These are phyloP conservation scores for Flaveria brownii DNA, from an alignment of 129 eudicot genomes.

Conservation along the genomic window DNA sequence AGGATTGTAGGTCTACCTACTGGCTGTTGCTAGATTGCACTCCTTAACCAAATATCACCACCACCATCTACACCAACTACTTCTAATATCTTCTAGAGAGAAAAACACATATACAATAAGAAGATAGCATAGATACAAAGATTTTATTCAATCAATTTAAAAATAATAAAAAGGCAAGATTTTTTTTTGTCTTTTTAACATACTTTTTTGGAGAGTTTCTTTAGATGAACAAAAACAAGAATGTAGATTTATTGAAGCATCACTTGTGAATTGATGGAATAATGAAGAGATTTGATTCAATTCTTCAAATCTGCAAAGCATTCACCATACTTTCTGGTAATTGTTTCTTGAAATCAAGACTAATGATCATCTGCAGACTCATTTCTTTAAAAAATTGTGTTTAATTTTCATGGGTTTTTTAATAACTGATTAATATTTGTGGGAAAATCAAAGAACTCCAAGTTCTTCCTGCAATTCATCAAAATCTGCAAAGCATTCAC, in stretches of 20 bases:
- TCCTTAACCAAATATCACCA: constrained; percentile 56
- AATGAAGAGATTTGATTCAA: too few relatives aligned
- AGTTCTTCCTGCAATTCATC: too few relatives aligned
- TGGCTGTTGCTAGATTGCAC: constrained; percentile 36
- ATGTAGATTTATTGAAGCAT: background rate
- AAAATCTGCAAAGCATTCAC: too few relatives aligned
- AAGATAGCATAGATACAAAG: background rate
- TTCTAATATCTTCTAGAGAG: background rate
- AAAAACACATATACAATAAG: background rate
- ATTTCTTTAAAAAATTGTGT: background rate
- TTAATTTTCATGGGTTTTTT: background rate
- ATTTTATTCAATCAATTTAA: background rate
- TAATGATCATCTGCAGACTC: constrained; percentile 5
- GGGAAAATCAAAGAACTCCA: too few relatives aligned
- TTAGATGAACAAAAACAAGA: background rate
- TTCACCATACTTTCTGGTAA: background rate
- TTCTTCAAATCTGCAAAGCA: background rate
- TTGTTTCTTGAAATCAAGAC: background rate
- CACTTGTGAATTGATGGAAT: too few relatives aligned
- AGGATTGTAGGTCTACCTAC: constrained; percentile 59
- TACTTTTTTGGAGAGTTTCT: background rate
- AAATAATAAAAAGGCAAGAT: background rate
- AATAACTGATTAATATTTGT: too few relatives aligned
- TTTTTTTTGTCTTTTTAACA: background rate
- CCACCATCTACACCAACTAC: constrained; percentile 19